These are phyloP conservation scores for Mixia osmundae DNA, from an alignment of 1,284 basidiomycete genomes.

Conservation along the genomic window DNA sequence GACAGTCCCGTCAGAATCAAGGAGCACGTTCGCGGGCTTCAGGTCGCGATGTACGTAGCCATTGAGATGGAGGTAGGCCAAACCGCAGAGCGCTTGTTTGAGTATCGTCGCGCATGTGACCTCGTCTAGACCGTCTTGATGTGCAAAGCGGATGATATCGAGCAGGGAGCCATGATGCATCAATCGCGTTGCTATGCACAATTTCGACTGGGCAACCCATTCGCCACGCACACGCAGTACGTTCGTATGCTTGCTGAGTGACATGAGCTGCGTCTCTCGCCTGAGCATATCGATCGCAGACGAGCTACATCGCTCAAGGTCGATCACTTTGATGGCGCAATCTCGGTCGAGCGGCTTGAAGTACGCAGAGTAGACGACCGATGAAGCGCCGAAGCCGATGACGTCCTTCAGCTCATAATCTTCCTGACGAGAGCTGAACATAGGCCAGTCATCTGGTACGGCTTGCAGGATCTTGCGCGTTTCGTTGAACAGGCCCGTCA, in stretches of 20 bases:
- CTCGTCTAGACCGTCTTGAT: slow-evolving; percentile 66
- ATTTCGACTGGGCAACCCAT: slow-evolving; percentile 46
- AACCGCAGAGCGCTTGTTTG: slow-evolving; percentile 53
- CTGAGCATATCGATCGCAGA: slow-evolving; percentile 17
- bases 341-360: slow-evolving; percentile 30
- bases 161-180: slow-evolving; percentile 38
- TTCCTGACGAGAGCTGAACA: slow-evolving; percentile 43
- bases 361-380: slow-evolving; percentile 52
- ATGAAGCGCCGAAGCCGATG: slow-evolving; percentile 52
- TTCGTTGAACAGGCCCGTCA: background rate
- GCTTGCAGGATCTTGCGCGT: slow-evolving; percentile 36
- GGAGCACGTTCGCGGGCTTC: slow-evolving; percentile 68
- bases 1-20: slow-evolving; percentile 58
- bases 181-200: slow-evolving; percentile 63
- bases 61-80: slow-evolving; percentile 70
- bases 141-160: slow-evolving; percentile 31
- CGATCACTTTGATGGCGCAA: slow-evolving; percentile 35
- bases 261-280: slow-evolving; percentile 72
- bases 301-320: slow-evolving; percentile 37
- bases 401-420: slow-evolving; percentile 50
- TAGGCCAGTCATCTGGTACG: slow-evolving; percentile 59
- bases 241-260: slow-evolving; percentile 75
- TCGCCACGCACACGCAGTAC: slow-evolving; percentile 68
- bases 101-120: slow-evolving; percentile 60
- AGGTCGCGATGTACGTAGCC: slow-evolving; percentile 73